Conservation (phyloP, 495 filamentous ascomycete species). For the Coniosporium apollinis region DNA sequence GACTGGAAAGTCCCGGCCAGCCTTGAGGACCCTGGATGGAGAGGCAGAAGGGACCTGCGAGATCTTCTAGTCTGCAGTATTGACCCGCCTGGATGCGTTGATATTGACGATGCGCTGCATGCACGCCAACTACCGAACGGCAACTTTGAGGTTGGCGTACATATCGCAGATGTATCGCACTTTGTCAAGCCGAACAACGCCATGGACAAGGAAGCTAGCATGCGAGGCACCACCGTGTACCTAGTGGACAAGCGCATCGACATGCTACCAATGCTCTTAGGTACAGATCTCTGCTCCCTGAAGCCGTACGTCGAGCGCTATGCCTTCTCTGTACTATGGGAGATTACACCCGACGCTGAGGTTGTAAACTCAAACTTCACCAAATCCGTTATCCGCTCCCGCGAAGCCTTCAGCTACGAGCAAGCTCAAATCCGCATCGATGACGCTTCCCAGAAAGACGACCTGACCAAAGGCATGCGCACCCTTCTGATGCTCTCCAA, state of each 20-base stretch:
- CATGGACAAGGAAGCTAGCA: constrained; percentile 89
- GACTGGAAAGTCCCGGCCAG: constrained; percentile 77
- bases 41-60: constrained; percentile 62
- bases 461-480: constrained; percentile 81
- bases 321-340: constrained; percentile 91
- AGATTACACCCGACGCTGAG: constrained; percentile 69
- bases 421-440: constrained; percentile 88
- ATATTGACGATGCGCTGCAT: constrained; percentile 96
- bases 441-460: constrained; percentile 66
- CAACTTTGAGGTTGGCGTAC: constrained; percentile 93
- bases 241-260: constrained; percentile 98
- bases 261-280: constrained; percentile 91
- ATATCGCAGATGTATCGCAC: constrained; percentile 96
- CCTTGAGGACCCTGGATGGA: constrained; percentile 69
- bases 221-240: constrained; percentile 91
- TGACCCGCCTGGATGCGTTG: constrained; percentile 87
- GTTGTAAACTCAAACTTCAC: constrained; percentile 71
- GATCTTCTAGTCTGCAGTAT: constrained; percentile 89
- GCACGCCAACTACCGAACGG: constrained; percentile 73
- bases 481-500: constrained; percentile 75
- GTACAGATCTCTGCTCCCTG: constrained; percentile 89
- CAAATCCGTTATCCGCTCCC: constrained; percentile 95
- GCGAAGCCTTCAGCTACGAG: constrained; percentile 95
- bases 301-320: constrained; percentile 97
- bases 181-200: constrained; percentile 95